Conservation (phyloP, 306 rosid species). For the Benincasa hispida region DNA sequence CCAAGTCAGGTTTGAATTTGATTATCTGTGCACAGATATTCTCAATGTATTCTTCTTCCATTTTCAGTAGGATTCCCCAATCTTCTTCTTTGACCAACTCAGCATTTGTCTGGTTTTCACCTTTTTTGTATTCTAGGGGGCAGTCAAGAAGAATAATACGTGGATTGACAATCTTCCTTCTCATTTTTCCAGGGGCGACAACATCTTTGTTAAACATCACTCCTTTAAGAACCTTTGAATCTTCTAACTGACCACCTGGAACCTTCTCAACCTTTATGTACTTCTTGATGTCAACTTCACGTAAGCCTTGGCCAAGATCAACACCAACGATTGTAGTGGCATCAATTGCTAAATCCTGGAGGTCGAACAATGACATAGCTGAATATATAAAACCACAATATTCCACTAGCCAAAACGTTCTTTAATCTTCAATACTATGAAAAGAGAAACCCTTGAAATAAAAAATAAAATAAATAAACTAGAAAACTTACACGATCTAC, state of each 20-base stretch:
- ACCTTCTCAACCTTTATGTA: conserved; percentile 91
- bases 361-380: conserved; percentile 1
- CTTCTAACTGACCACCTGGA: conserved; percentile 91
- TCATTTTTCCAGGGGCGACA: conserved; percentile 89
- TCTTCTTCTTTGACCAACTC: conserved; percentile 86
- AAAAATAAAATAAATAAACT: too few relatives aligned
- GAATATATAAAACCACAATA: conserved; percentile 3
- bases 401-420: not conserved
- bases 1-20: conserved; percentile 83
- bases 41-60: conserved; percentile 90
- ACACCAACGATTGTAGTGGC: conserved; percentile 84
- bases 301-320: conserved; percentile 81
- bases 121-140: conserved; percentile 90
- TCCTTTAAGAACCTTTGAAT: conserved; percentile 70
- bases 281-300: conserved; percentile 87
- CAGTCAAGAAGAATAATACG: conserved; percentile 81
- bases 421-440: not conserved
- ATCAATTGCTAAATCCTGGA: conserved; percentile 83
- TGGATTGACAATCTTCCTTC: conserved; percentile 83
- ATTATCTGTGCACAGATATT: conserved; percentile 73
- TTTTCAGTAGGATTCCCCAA: conserved; percentile 69
- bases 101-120: conserved; percentile 94
- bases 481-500: not conserved
- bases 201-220: conserved; percentile 96
- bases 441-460: not conserved